Conservation (phyloP, 768 basidiomycete species). For the Boletus subcaerulescens region DNA sequence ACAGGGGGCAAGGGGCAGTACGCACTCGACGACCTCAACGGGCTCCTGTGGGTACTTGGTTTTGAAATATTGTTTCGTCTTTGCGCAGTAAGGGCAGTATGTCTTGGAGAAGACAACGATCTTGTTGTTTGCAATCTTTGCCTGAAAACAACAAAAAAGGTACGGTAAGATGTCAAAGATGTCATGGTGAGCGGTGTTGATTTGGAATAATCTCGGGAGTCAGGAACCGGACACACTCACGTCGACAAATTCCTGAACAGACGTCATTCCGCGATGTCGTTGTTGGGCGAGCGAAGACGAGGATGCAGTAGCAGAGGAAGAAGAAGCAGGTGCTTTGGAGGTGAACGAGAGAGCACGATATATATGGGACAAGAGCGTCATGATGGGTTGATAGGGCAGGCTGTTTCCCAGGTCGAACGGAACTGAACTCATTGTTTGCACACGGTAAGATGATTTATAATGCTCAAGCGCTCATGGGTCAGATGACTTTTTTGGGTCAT, state of each 20-base stretch:
- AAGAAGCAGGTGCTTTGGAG: slow-evolving; percentile 3
- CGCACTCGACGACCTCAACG: slow-evolving; percentile 48
- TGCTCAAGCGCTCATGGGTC: no score
- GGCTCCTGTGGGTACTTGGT: slow-evolving; percentile 37
- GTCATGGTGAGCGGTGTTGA: slow-evolving; percentile 22
- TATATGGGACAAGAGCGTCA: slow-evolving; percentile 16
- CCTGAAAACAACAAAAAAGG: slow-evolving; percentile 39
- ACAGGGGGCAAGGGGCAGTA: background rate
- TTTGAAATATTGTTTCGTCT: slow-evolving; percentile 47
- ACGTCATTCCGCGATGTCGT: slow-evolving; percentile 17
- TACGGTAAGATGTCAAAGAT: no score
- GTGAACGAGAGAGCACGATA: slow-evolving; percentile 19
- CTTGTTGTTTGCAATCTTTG: slow-evolving; percentile 46
- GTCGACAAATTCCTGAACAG: slow-evolving; percentile 39
- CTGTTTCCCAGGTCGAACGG: background rate
- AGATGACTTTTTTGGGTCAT: no score
- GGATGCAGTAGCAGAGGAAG: slow-evolving; percentile 25
- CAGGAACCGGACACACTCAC: slow-evolving; percentile 23
- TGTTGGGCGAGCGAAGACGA: slow-evolving; percentile 23
- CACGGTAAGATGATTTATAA: no score
- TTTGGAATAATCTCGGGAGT: no score
- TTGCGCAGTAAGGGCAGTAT: slow-evolving; percentile 51
- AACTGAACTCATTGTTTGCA: background rate
- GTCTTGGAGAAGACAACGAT: slow-evolving; percentile 62
- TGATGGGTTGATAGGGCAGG: background rate